Base-by-base conservation (phyloP, 352 stramenopile species). In the Pythium brassicae region DNA sequence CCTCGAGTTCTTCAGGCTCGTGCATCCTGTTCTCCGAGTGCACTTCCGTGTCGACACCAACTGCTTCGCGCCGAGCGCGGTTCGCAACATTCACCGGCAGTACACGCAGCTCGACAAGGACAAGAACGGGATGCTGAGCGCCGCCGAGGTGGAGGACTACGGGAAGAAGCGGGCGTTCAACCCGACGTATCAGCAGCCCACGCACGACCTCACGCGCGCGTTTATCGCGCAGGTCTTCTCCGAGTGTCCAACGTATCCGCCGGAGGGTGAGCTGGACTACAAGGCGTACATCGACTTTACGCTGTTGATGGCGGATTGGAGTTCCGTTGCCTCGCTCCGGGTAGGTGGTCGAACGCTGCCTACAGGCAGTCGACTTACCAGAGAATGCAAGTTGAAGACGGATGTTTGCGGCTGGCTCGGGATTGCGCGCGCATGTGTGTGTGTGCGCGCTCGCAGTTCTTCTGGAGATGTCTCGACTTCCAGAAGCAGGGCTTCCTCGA, bases 101-200 rank as follows among this genome's bases (percentile, higher is more conserved):
- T 86, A 85, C 61, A 44, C 83, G 22, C 79, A 89, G 43, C 57
- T 89, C n/a, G 79, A 89, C 40, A 55, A 54, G 8, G 72, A 86
- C 53, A 72, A 76, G 45, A 87, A 86, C 55, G 76, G 76, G 14
- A 66, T 86, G 56, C 57, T 89, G 3, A 86, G 73, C 26, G 57
- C 53, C 7, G 56, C 50, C 9, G 79, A 89, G 53, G 49, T 89
- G 14, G 17, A 70, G 15, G 61, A 77, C 1, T 89, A 74, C 49
- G 79, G 79, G 22, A 87, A 87, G 60, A 86, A 86, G 66, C 70
- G 71, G 51, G 79, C 79, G 0, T 89, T 89, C 61, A 83, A 87
- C 34, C 69, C 71, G 1, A 49, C 65, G n/a, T 14, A 69, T 6
- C 63, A 65, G 20, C 69, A 62, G 25, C 78, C 76, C 1, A 83